Conservation (phyloP, 2,329 filamentous ascomycete species). For the Metarhizium album region DNA sequence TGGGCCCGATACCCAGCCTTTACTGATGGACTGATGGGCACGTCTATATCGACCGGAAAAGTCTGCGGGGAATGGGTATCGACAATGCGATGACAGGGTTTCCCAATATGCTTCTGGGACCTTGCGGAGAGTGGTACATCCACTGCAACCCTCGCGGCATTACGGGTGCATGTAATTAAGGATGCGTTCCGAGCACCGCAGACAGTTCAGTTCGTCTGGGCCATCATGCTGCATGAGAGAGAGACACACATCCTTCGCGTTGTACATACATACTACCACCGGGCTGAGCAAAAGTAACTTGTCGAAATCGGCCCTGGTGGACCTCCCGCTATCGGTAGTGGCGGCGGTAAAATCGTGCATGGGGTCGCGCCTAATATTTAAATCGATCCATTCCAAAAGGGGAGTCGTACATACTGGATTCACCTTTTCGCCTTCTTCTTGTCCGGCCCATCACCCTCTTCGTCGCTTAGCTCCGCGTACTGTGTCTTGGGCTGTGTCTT, state of each 20-base stretch:
- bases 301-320: neutral
- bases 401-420: slow-evolving; percentile 14
- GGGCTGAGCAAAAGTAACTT: neutral
- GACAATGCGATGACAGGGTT: too few species aligned
- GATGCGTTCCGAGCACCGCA: too few species aligned
- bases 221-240: neutral
- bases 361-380: neutral
- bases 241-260: neutral
- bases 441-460: slow-evolving; percentile 61
- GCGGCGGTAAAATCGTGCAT: neutral
- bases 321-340: neutral
- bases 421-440: slow-evolving; percentile 51
- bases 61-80: too few species aligned
- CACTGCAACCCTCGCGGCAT: too few species aligned
- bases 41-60: too few species aligned
- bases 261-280: neutral
- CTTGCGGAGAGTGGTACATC: too few species aligned
- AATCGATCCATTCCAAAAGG: neutral
- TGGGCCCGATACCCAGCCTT: too few species aligned
- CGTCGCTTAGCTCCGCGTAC: slow-evolving; percentile 81
- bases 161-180: too few species aligned
- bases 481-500: slow-evolving; percentile 86
- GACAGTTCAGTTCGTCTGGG: neutral
- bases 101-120: too few species aligned
- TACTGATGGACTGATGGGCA: too few species aligned